Percentiles rank a stretch among this genome's conserved stretches.
Evolutionary conservation across 495 filamentous ascomycete genomes (phyloP).

Genomic region (Oleoguttula mirabilis): DNA sequence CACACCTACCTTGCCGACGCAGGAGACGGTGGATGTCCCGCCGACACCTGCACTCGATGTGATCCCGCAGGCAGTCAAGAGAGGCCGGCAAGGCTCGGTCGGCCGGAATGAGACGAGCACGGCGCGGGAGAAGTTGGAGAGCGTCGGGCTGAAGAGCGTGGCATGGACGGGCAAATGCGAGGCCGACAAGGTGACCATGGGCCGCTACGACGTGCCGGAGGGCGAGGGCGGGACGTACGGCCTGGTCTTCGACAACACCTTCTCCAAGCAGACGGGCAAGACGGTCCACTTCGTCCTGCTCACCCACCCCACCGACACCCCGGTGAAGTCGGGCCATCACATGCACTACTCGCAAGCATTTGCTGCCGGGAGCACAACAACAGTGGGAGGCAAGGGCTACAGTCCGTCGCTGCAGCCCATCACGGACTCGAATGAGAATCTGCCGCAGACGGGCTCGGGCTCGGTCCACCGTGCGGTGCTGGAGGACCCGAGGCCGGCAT

Average conservation of each 20-base stretch:
- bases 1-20: slow-evolving; percentile 40
- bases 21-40: slow-evolving; percentile 27
- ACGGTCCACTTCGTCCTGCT: slow-evolving; percentile 87
- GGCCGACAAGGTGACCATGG: slow-evolving; percentile 88
- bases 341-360: slow-evolving; percentile 44
- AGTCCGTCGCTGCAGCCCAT: slow-evolving; percentile 25
- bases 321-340: slow-evolving; percentile 67
- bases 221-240: slow-evolving; percentile 85
- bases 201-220: slow-evolving; percentile 64
- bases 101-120: slow-evolving; percentile 43
- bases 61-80: slow-evolving; percentile 1
- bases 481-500: slow-evolving; percentile 22
- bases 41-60: slow-evolving; percentile 25
- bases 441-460: slow-evolving; percentile 14
- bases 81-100: slow-evolving; percentile 16
- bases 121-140: slow-evolving; percentile 68
- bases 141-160: slow-evolving; percentile 73
- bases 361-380: slow-evolving; percentile 37
- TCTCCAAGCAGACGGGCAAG: slow-evolving; percentile 90
- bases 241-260: slow-evolving; percentile 96
- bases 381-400: slow-evolving; percentile 31
- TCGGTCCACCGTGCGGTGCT: slow-evolving; percentile 8
- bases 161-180: slow-evolving; percentile 91
- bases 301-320: slow-evolving; percentile 74
- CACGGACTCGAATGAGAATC: slow-evolving; percentile 26